Evolutionary conservation across 805 yeast species (phyloP), one percentile per base, ranked within the genome.

Genomic region (Starmerella davenportii): DNA sequence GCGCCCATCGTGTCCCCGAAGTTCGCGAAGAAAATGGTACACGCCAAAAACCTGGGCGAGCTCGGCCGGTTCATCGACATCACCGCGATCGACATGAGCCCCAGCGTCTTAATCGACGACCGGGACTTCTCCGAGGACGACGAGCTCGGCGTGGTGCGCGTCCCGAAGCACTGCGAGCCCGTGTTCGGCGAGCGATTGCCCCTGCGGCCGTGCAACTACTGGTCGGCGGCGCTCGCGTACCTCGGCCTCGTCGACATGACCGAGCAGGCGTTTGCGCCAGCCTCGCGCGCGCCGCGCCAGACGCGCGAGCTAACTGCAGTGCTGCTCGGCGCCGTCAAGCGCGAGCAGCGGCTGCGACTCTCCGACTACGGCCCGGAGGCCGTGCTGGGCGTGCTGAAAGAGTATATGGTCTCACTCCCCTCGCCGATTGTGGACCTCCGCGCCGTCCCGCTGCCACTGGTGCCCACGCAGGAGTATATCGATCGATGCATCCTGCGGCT

Each of bases 101-200:
- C 85, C 31, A 70, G 72, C 35, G 79, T 81, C 4, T 84, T 81
- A 54, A 58, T 75, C 30, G 74, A 76, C 51, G 79, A 81, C 48
- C 65, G 66, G 41, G 66, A 67, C 39, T 24, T 21, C 24, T 21
- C 71, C 31, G 65, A 64, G 37, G 15, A 31, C n/a, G 36, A 21
- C 19, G 11, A 15, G 3, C 30, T 18, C 11, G 19, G 7, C 13
- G 4, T 8, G 8, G 65, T 76, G 27, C 60, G 65, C 2, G 57
- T 73, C 3, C 76, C 74, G n/a, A 54, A 58, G 37, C 63, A 60
- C 30, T 47, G 43, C 34, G 36, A 52, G 48, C 50, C 58, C 25
- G 40, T 58, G 21, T 50, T 62, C 48, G 56, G 60, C 3, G 17
- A n/a, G 7, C 16, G 21, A 11, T 43, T 43, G 39, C 48, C 54